Evolutionary conservation across 73 alveolate species (phyloP).

Genomic region (Paramecium octaurelia): DNA sequence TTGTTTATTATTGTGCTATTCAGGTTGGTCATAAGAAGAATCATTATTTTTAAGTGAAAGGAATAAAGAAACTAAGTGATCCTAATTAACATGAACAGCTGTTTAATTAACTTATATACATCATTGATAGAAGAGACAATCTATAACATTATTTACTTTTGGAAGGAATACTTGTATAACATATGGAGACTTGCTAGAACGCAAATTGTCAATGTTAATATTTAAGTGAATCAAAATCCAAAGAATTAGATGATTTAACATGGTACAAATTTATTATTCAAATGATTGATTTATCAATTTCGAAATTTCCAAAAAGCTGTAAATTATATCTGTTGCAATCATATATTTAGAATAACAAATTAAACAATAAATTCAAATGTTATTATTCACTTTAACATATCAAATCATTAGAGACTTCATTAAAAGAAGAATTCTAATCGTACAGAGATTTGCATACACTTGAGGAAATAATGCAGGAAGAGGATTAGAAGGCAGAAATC

Average conservation of each 20-base stretch:
- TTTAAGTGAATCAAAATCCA: neutral
- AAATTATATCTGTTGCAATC: neutral
- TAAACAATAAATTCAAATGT: slow-evolving; percentile 52
- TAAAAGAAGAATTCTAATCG: slow-evolving; percentile 21
- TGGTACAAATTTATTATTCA: slow-evolving; percentile 27
- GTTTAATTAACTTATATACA: neutral
- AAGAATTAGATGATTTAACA: neutral
- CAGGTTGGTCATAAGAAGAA: neutral
- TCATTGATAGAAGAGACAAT: neutral
- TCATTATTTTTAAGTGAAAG: neutral
- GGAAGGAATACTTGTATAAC: slow-evolving; percentile 1
- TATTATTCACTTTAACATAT: neutral
- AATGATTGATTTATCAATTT: slow-evolving; percentile 18
- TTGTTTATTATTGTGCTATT: neutral
- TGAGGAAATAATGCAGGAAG: slow-evolving; percentile 50
- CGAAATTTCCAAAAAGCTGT: slow-evolving; percentile 25
- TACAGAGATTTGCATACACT: neutral
- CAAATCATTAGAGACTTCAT: neutral
- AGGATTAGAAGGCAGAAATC: slow-evolving; percentile 48
- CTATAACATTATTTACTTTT: neutral
- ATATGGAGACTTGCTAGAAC: neutral
- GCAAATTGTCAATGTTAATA: neutral
- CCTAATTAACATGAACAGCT: neutral
- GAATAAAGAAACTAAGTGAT: slow-evolving; percentile 9
- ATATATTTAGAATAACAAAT: slow-evolving; percentile 21